Base-by-base conservation (phyloP, 805 yeast species). In the Wickerhamomyces queroliae region DNA sequence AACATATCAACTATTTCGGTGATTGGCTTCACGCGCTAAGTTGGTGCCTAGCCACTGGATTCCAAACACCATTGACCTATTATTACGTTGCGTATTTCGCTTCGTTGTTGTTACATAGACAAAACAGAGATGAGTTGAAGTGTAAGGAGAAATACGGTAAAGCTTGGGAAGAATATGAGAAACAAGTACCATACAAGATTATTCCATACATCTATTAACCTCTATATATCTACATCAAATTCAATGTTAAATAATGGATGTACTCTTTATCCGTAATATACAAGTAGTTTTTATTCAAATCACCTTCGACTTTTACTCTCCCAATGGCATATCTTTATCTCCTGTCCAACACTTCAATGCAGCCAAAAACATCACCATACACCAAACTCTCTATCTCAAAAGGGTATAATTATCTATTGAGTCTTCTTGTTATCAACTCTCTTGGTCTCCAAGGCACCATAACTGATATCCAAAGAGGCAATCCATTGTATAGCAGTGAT, bases 1-100 rank as follows among this genome's bases (percentile, higher is more conserved):
- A 95, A 49, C 99, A 93, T 60, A 88, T 87, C 56, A 93, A 93
- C 58, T 93, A 93, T 62, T 73, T 90, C 42, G 99, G 99, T 32
- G 99, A 93, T 65, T 88, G 96, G 90, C 58, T 93, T 31, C 80
- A 89, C 55, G 87, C 96, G 0, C 70, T 85, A 67, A 78, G 95
- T 33, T 91, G 96, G 95, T 88, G 96, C 61, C 67, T 93, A 46
- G 82, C 95, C 9, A 87, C 97, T 2, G 95, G 95, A 10, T 75
- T 80, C 50, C 69, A 68, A 43, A 82, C 95, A 1, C 83, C 87
- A 5, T 66, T 91, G 53, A 87, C 98, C 0, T 93, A 91, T 57
- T 93, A 85, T 63, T 93, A 87, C 56, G 82, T 83, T 28, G 56
- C 83, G 17, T 93, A 87, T 62, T 93, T 93, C 64, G 91, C 85